Conservation (phyloP, 768 basidiomycete genomes). For the Leucocoprinus birnbaumii region DNA sequence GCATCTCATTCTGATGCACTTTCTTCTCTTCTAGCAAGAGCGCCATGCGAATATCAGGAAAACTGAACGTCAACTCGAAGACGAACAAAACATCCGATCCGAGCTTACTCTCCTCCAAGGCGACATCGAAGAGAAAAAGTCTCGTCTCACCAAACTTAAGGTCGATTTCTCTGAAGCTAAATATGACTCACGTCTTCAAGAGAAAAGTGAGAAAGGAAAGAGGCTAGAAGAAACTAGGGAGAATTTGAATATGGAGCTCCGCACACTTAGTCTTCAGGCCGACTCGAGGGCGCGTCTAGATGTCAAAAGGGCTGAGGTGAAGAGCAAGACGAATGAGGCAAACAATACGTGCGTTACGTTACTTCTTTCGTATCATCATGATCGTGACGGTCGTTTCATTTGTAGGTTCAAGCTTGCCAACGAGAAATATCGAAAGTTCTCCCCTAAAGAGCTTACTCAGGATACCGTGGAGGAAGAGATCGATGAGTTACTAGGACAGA, state of each 20-base stretch:
- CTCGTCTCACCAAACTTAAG: constrained; percentile 57
- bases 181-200: constrained; percentile 60
- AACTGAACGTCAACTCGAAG: constrained; percentile 56
- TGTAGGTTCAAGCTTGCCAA: constrained; percentile 64
- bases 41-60: constrained; percentile 47
- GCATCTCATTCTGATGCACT: not conserved
- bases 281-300: constrained; percentile 79
- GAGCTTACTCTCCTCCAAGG: constrained; percentile 50
- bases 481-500: constrained; percentile 50
- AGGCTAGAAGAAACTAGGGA: constrained; percentile 70
- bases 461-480: constrained; percentile 77
- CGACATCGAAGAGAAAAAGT: constrained; percentile 71
- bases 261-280: constrained; percentile 71
- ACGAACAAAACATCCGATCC: constrained; percentile 47
- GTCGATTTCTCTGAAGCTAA: constrained; percentile 54
- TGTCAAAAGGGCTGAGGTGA: constrained; percentile 67
- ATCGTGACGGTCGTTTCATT: too few species aligned
- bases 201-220: constrained; percentile 52
- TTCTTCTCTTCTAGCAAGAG: constrained; percentile 36
- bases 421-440: constrained; percentile 59
- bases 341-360: constrained; percentile 60
- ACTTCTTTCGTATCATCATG: too few species aligned
- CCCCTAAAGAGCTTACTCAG: constrained; percentile 54
- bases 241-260: constrained; percentile 65
- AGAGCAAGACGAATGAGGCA: constrained; percentile 62